phyloP scores from a whole-genome alignment of 768 basidiomycete genomes.

The Cyathus striatus region DNA sequence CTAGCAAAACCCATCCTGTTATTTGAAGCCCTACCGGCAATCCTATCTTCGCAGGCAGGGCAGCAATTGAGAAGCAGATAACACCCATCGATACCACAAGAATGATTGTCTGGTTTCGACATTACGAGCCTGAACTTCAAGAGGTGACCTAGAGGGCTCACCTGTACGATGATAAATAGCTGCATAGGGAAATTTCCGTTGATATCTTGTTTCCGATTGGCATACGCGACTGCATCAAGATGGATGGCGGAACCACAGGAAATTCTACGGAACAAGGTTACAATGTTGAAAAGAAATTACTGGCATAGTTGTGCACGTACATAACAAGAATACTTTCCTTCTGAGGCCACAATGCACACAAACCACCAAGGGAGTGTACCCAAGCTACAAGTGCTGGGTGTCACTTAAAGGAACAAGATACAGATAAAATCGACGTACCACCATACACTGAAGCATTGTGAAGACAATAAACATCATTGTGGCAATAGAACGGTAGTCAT shows the following conservation, averaged over 20 bases:
- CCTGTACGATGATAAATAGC: slow-evolving; percentile 9
- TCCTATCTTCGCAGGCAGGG: slow-evolving; percentile 62
- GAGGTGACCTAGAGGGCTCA: too few species aligned
- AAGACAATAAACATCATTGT: slow-evolving; percentile 27
- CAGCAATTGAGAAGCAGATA: slow-evolving; percentile 52
- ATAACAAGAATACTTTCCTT: slow-evolving; percentile 54
- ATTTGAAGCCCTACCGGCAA: slow-evolving; percentile 57
- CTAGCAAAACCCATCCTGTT: slow-evolving; percentile 59
- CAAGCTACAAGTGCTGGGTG: slow-evolving; percentile 36
- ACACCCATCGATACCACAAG: slow-evolving; percentile 43
- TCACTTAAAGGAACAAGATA: neutral
- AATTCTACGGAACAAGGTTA: slow-evolving; percentile 27
- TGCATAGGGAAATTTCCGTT: slow-evolving; percentile 1
- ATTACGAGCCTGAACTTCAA: too few species aligned
- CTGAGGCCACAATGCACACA: slow-evolving; percentile 74
- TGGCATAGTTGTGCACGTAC: slow-evolving; percentile 50
- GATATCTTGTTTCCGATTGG: neutral
- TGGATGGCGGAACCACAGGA: slow-evolving; percentile 45
- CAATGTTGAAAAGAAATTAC: too few species aligned
- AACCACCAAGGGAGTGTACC: slow-evolving; percentile 64
- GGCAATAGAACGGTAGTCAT: slow-evolving; percentile 9
- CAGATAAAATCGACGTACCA: slow-evolving; percentile 41
- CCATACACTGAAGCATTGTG: slow-evolving; percentile 59
- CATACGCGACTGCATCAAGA: slow-evolving; percentile 20
- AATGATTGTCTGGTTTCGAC: slow-evolving; percentile 44